Conservation (phyloP, 1,139 yeast species). For the Sugiyamaella neomexicana region DNA sequence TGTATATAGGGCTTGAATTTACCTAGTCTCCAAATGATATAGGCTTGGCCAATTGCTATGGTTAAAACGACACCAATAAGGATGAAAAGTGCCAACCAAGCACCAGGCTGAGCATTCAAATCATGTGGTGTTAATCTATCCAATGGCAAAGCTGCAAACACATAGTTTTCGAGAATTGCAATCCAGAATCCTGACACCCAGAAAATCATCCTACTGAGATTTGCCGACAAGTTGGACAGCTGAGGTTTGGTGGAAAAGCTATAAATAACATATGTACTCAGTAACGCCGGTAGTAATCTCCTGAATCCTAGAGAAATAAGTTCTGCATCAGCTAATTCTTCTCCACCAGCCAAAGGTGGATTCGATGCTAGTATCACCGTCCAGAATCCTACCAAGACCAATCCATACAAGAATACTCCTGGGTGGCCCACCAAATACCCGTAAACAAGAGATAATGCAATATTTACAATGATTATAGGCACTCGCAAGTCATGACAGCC, state of each 20-base stretch:
- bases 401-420: conserved; percentile 59
- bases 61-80: conserved; percentile 49
- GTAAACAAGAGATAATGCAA: conserved; percentile 58
- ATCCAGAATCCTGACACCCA: conserved; percentile 88
- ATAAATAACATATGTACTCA: conserved; percentile 77
- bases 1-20: conserved; percentile 57
- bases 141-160: conserved; percentile 84
- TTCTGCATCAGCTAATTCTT: conserved; percentile 51
- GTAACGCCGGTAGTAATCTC: conserved; percentile 72
- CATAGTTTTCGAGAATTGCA: conserved; percentile 80
- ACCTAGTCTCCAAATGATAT: conserved; percentile 78
- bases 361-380: conserved; percentile 77
- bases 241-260: conserved; percentile 47
- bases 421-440: conserved; percentile 54
- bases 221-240: conserved; percentile 35
- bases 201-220: conserved; percentile 53
- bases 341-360: conserved; percentile 71
- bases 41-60: conserved; percentile 72
- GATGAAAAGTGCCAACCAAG: conserved; percentile 60
- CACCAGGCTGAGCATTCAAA: conserved; percentile 73
- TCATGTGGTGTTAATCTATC: conserved; percentile 77
- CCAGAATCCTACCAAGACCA: conserved; percentile 78
- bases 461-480: conserved; percentile 55
- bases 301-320: conserved; percentile 71
- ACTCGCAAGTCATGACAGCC: conserved; percentile 71